phyloP scores from a whole-genome alignment of 2,329 filamentous ascomycete species.

The Pleomassaria siparia region DNA sequence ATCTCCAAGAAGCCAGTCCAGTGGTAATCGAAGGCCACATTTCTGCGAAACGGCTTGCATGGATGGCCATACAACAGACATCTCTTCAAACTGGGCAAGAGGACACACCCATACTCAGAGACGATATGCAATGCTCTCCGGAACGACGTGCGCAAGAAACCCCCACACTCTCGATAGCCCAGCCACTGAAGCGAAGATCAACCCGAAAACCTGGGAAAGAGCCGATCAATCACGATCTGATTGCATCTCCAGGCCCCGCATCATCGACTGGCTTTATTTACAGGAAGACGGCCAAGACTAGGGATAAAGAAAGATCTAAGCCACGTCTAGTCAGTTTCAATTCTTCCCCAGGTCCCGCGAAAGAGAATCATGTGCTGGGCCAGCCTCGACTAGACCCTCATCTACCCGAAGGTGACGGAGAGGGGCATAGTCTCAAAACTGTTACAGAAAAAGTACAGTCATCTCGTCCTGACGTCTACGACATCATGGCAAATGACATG shows the following conservation, averaged over 20 bases:
- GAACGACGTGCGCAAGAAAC: conserved; percentile 12
- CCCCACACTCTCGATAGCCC: not conserved
- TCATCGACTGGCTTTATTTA: conserved; percentile 32
- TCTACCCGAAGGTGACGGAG: not conserved
- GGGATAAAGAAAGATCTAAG: conserved; percentile 11
- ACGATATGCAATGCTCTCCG: conserved; percentile 18
- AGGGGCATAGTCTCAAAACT: not conserved
- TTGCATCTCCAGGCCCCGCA: conserved; percentile 24
- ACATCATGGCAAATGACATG: conserved; percentile 5
- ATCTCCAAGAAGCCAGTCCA: conserved; percentile 1
- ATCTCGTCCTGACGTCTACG: conserved; percentile 10
- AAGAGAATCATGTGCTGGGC: conserved; percentile 3
- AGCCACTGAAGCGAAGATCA: not conserved
- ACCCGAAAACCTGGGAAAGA: conserved; percentile 3
- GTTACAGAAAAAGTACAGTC: not conserved
- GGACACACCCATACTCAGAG: not conserved
- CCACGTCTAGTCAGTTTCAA: conserved; percentile 27
- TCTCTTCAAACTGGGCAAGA: not conserved
- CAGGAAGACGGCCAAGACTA: conserved; percentile 20
- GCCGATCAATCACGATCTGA: conserved; percentile 13
- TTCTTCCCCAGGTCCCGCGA: conserved; percentile 18
- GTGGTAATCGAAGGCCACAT: conserved; percentile 5
- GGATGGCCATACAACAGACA: conserved; percentile 3
- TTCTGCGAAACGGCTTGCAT: conserved; percentile 6
- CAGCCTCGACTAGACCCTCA: not conserved